Evolutionary conservation across 768 basidiomycete genomes (phyloP).

Genomic region (Tylopilus sp.): DNA sequence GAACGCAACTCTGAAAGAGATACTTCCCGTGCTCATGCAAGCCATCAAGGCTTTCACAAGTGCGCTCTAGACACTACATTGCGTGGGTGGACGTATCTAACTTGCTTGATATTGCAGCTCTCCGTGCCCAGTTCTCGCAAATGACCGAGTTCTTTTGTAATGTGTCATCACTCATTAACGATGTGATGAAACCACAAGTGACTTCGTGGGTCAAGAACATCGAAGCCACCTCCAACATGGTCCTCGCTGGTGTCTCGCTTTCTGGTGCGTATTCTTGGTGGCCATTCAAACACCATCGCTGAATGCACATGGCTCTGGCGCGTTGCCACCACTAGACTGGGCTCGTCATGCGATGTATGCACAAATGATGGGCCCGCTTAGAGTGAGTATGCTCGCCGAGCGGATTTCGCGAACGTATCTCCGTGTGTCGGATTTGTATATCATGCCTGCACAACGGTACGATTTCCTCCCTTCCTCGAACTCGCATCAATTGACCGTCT

Average conservation of each 20-base stretch:
- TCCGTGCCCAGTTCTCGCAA: constrained; percentile 19
- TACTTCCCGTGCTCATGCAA: constrained; percentile 15
- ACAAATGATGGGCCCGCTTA: constrained; percentile 23
- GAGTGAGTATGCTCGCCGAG: constrained; percentile 22
- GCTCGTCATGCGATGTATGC: constrained; percentile 17
- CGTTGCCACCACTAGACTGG: constrained; percentile 1
- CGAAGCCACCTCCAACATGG: constrained; percentile 14
- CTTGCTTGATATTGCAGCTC: constrained; percentile 1
- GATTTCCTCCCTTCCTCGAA: background rate
- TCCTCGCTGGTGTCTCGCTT: constrained; percentile 17
- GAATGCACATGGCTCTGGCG: background rate
- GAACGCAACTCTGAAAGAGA: constrained; percentile 18
- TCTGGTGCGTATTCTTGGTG: background rate
- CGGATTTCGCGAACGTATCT: constrained; percentile 18
- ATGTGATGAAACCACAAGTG: constrained; percentile 20
- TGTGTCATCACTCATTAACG: constrained; percentile 17
- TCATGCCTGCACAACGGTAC: constrained; percentile 21
- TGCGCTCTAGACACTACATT: too few species aligned
- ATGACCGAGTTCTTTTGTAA: constrained; percentile 18
- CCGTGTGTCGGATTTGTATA: constrained; percentile 18
- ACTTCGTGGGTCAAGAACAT: constrained; percentile 13
- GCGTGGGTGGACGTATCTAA: too few species aligned
- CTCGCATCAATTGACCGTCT: background rate
- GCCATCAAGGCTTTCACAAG: constrained; percentile 18
- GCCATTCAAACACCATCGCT: background rate